Conservation (phyloP, 1,284 basidiomycete species). For the Boletellus deceptivus region DNA sequence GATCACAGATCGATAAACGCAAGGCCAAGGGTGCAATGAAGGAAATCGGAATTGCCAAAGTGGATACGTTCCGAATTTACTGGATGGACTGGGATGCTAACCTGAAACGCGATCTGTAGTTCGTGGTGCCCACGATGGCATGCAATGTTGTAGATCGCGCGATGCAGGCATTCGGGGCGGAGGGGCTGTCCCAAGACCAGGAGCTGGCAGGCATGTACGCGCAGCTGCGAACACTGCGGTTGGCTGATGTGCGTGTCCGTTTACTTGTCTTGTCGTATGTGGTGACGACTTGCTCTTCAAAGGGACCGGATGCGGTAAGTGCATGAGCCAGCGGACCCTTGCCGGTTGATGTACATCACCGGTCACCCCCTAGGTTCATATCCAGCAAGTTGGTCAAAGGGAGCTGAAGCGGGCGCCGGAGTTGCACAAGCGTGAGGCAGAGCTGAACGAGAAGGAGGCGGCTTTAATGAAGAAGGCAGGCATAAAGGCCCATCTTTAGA, state of each 20-base stretch:
- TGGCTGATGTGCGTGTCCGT: constrained; percentile 74
- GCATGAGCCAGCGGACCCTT: background rate
- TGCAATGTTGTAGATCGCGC: constrained; percentile 87
- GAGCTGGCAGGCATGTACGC: constrained; percentile 80
- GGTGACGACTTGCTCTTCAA: constrained; percentile 9
- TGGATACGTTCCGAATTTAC: constrained; percentile 26
- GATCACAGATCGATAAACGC: constrained; percentile 77
- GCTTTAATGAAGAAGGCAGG: constrained; percentile 56
- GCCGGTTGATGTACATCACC: constrained; percentile 6
- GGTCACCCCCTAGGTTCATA: constrained; percentile 64
- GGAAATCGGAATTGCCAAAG: constrained; percentile 97
- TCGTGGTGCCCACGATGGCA: constrained; percentile 89
- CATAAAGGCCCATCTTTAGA: constrained; percentile 54
- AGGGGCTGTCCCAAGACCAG: constrained; percentile 91
- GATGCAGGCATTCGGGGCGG: constrained; percentile 93
- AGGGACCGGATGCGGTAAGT: constrained; percentile 82
- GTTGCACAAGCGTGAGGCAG: constrained; percentile 51
- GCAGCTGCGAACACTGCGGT: constrained; percentile 80
- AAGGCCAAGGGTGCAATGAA: constrained; percentile 94
- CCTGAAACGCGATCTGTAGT: constrained; percentile 46
- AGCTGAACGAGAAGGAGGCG: constrained; percentile 59
- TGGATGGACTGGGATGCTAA: background rate
- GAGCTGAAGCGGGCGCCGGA: constrained; percentile 73
- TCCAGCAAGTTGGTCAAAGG: constrained; percentile 88
- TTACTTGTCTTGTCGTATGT: constrained; percentile 9